Base-by-base conservation (phyloP, 805 yeast genomes). In the Pichia exigua region DNA sequence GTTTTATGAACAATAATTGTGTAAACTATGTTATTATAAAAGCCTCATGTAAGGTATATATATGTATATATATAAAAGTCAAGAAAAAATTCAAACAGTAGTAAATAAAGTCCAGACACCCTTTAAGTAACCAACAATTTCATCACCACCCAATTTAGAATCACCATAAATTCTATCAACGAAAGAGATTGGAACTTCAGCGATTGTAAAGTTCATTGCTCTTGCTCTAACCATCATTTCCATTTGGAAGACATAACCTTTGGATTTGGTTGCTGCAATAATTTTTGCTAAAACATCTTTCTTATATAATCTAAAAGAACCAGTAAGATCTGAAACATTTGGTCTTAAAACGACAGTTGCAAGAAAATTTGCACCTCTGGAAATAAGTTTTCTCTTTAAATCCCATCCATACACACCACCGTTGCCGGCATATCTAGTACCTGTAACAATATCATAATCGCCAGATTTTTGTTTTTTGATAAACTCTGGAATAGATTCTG, bases 351-450 rank as follows among this genome's bases (percentile, higher is more conserved):
- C 79, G 24, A 82, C 78, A 35, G 86, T 74, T 42, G 92, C 90
- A 59, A 85, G 71, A 69, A 85, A 84, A 69, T 85, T 85, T 62
- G 92, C 92, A 42, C 91, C 91, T 64, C 91, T 75, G 17, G 87
- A 81, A 46, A 83, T 86, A 63, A 85, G 73, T 64, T 85, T 85
- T 63, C 92, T 73, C 74, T 85, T 84, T 66, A 85, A 76, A 62
- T 85, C 90, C 92, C 92, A 85, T 47, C 92, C 92, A 62, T 77
- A 85, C 30, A 85, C 92, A 46, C 92, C 92, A 32, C 92, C 92
- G 59, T 85, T 74, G 17, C 91, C 91, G 12, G 86, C 85, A 60
- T 85, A 85, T 61, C 92, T 76, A 10, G 92, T 85, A 48, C 72
- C 72, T 1, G 72, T 68, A 24, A 68, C 72, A 64, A 79, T 79